These are phyloP conservation scores for Lachnellula cervina DNA, from an alignment of 2,329 filamentous ascomycete genomes.

Conservation along the genomic window DNA sequence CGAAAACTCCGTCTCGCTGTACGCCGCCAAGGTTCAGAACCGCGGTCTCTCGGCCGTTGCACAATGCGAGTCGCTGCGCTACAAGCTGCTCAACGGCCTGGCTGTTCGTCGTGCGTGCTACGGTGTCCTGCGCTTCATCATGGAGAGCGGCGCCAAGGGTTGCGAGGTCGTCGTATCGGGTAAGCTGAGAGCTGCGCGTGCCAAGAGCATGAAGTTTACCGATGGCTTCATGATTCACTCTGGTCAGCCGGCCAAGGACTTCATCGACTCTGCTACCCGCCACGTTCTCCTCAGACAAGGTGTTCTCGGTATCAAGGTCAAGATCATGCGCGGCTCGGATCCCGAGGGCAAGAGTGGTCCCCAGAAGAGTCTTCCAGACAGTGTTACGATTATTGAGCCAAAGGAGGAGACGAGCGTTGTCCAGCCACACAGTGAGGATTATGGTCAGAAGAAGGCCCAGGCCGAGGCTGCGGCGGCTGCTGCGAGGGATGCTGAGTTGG, in stretches of 20 bases:
- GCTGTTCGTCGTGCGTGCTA: constrained; percentile 99
- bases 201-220: constrained; percentile 99
- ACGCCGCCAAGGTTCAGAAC: constrained; percentile 99
- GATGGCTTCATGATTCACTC: constrained; percentile 99
- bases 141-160: constrained; percentile 99
- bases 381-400: constrained; percentile 99
- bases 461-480: constrained; percentile 55
- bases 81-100: constrained; percentile 99
- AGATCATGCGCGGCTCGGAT: constrained; percentile 99
- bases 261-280: constrained; percentile 97
- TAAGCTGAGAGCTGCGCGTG: constrained; percentile 97
- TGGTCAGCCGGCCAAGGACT: constrained; percentile 98
- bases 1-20: constrained; percentile 99
- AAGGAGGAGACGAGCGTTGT: constrained; percentile 98
- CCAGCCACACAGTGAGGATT: constrained; percentile 96
- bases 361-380: constrained; percentile 95
- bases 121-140: constrained; percentile 99
- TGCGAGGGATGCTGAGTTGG: constrained; percentile 48
- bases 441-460: constrained; percentile 71
- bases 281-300: constrained; percentile 99
- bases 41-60: constrained; percentile 99
- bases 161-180: constrained; percentile 99
- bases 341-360: constrained; percentile 98
- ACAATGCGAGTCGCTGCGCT: constrained; percentile 99
- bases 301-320: constrained; percentile 99